Percentiles rank a stretch among this genome's conserved stretches.
Conservation (phyloP, 2,329 filamentous ascomycete genomes). For the Hypomyces perniciosus region DNA sequence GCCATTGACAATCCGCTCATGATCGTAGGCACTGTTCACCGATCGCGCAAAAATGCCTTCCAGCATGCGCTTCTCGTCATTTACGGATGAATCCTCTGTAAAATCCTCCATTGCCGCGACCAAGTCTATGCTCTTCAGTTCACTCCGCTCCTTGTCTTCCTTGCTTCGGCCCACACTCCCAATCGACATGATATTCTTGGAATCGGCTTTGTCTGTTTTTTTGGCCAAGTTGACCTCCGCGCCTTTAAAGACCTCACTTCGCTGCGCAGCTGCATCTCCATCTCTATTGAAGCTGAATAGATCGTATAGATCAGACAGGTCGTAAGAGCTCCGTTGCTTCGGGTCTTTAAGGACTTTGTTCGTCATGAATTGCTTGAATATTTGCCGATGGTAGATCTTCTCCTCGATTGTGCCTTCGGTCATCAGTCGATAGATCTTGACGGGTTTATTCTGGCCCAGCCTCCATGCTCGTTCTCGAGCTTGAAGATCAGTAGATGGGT, state of each 20-base stretch:
- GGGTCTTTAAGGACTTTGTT: constrained; percentile 95
- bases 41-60: constrained; percentile 82
- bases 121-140: constrained; percentile 50
- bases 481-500: constrained; percentile 92
- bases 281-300: constrained; percentile 66
- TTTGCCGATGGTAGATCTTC: constrained; percentile 97
- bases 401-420: constrained; percentile 97
- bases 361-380: constrained; percentile 96
- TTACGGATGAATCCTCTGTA: constrained; percentile 44
- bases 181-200: constrained; percentile 9
- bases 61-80: constrained; percentile 72
- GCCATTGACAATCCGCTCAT: constrained; percentile 83
- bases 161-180: constrained; percentile 18
- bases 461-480: constrained; percentile 94
- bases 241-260: constrained; percentile 80
- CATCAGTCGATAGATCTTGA: constrained; percentile 97
- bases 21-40: constrained; percentile 86
- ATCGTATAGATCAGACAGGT: constrained; percentile 84
- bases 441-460: constrained; percentile 87
- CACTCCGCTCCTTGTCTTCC: constrained; percentile 25
- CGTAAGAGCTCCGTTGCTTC: constrained; percentile 86
- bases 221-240: constrained; percentile 56
- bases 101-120: constrained; percentile 62
- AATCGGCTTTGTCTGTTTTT: constrained; percentile 3
- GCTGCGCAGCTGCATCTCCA: constrained; percentile 59